These are phyloP conservation scores for Hyphopichia fennica DNA, from an alignment of 1,139 yeast species.

Conservation along the genomic window DNA sequence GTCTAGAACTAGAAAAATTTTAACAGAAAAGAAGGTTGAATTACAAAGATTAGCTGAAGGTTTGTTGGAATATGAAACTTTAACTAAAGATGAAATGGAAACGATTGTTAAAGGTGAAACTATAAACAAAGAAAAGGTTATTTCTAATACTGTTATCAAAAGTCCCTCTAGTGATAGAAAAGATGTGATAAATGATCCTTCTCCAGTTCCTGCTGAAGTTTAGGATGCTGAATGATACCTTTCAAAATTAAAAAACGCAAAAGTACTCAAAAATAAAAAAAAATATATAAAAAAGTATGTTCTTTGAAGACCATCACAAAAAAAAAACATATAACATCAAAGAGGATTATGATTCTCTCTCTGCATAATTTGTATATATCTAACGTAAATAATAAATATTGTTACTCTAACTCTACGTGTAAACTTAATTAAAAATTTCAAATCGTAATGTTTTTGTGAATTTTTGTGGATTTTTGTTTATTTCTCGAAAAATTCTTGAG, in stretches of 20 bases:
- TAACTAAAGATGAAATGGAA: slow-evolving; percentile 89
- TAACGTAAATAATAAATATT: neutral
- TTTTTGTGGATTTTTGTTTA: neutral
- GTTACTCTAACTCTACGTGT: neutral
- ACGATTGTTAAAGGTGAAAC: slow-evolving; percentile 77
- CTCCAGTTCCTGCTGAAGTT: slow-evolving; percentile 19
- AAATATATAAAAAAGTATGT: neutral
- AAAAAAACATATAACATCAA: neutral
- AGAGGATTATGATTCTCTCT: neutral
- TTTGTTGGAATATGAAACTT: slow-evolving; percentile 89
- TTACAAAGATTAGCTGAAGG: slow-evolving; percentile 90
- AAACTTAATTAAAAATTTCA: neutral
- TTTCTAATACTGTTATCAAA: slow-evolving; percentile 79
- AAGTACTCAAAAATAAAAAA: neutral
- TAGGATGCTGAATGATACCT: neutral
- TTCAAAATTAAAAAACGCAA: neutral
- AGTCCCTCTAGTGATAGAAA: slow-evolving; percentile 17
- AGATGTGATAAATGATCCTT: slow-evolving; percentile 19
- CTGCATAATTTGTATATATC: slow-evolving; percentile 1
- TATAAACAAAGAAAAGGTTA: slow-evolving; percentile 62
- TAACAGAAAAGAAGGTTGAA: slow-evolving; percentile 64
- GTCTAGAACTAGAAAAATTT: slow-evolving; percentile 69
- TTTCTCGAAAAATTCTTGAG: too few relatives aligned
- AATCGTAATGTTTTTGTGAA: too few relatives aligned
- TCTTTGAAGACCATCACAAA: neutral